A percentile compares a stretch with the other conserved stretches of the same genome.
These are phyloP conservation scores for Phlebopus sp. DNA, from an alignment of 1,284 basidiomycete species.

Conservation along the genomic window DNA sequence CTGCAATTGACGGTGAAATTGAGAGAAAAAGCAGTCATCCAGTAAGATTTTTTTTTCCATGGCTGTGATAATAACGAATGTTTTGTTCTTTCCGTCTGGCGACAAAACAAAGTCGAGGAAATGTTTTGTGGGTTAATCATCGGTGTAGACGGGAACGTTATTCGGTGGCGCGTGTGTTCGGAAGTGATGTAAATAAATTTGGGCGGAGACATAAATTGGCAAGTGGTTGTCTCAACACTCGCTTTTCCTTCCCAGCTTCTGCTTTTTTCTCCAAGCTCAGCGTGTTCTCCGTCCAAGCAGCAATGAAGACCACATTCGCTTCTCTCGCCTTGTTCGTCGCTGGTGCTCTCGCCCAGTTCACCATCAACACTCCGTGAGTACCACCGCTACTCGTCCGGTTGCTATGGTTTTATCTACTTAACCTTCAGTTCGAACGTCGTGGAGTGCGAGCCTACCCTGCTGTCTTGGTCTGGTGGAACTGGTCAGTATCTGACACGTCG, in stretches of 20 bases:
- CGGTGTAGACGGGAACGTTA: too few relatives aligned
- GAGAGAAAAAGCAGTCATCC: not conserved
- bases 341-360: constrained; percentile 40
- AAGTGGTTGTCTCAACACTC: constrained; percentile 1
- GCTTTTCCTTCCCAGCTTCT: constrained; percentile 20
- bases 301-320: constrained; percentile 47
- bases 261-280: not conserved
- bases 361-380: constrained; percentile 62
- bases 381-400: not conserved
- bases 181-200: constrained; percentile 18
- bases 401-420: constrained; percentile 7
- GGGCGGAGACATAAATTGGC: constrained; percentile 32
- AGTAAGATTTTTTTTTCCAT: not conserved
- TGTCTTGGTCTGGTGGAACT: constrained; percentile 50
- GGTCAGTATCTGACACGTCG: constrained; percentile 36
- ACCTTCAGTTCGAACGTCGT: constrained; percentile 39
- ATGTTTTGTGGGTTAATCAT: not conserved
- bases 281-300: not conserved
- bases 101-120: not conserved
- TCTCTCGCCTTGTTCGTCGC: constrained; percentile 39
- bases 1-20: not conserved
- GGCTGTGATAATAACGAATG: constrained; percentile 18
- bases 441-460: constrained; percentile 48
- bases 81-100: not conserved
- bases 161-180: constrained; percentile 7